Evolutionary conservation across 1,139 yeast genomes (phyloP), one percentile per base, ranked within the genome.

Genomic region (Blastobotrys arbuscula): DNA sequence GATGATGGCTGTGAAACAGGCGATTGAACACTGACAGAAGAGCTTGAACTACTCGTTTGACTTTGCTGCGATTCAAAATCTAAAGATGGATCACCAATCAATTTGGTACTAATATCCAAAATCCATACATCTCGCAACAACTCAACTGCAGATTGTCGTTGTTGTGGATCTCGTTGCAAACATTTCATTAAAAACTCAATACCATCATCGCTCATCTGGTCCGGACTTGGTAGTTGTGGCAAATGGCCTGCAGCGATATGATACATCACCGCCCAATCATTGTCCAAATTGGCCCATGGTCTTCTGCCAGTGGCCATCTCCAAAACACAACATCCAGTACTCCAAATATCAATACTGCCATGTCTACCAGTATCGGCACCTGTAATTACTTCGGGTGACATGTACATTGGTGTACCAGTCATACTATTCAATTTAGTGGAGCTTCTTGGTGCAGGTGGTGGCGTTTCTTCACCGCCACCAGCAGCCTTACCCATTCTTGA

Each of bases 401-500:
- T 92, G 67, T 92, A 92, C 97, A 92, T 92, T 16, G 98, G 98
- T 0, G 98, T 92, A 45, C 98, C 98, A 0, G 95, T 87, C 82
- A 90, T 81, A 38, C 72, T 69, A 53, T 73, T 68, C 47, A 73
- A 60, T 53, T 71, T 59, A 50, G 76, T 59, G 38, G 48, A 28
- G 46, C 18, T 13, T 7, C 21, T 4, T 15, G 23, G 23, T 21
- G 21, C 12, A 9, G 39, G 39, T 10, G 39, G 18, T 62, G 39
- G 18, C 13, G 10, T 12, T 28, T 9, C 31, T 5, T 28, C 31
- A 28, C 28, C 10, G 15, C 26, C 26, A 20, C 39, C 39, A 16
- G 23, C 39, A 31, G 35, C 35, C n/a, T n/a, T n/a, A n/a, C n/a
- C n/a, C 6, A 28, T 9, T 36, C 39, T 21, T 6, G 39, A 36